Conservation (phyloP, 805 yeast genomes). For the Brettanomyces custersianus region DNA sequence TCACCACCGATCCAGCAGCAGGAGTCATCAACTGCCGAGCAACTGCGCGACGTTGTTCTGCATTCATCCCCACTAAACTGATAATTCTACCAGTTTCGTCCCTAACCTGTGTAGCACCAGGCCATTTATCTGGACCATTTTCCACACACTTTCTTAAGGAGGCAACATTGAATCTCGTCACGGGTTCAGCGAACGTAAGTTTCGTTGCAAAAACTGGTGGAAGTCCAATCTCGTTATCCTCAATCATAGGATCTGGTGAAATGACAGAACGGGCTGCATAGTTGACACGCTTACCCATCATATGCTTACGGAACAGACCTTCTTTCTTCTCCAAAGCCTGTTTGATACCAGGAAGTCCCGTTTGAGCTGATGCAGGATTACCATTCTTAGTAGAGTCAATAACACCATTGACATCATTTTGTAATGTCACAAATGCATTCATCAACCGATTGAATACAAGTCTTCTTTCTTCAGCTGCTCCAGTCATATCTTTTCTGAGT, state of each 20-base stretch:
- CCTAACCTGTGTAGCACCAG: slow-evolving; percentile 95
- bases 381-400: slow-evolving; percentile 88
- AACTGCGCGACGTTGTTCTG: slow-evolving; percentile 88
- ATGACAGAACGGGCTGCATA: slow-evolving; percentile 98
- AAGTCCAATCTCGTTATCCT: slow-evolving; percentile 96
- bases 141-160: slow-evolving; percentile 91
- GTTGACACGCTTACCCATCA: slow-evolving; percentile 99
- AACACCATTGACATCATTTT: slow-evolving; percentile 89
- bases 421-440: slow-evolving; percentile 92
- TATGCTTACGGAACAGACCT: slow-evolving; percentile 95
- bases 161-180: slow-evolving; percentile 81
- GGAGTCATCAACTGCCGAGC: slow-evolving; percentile 96
- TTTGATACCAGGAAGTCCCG: slow-evolving; percentile 90
- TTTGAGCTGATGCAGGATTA: slow-evolving; percentile 54
- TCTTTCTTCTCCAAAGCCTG: slow-evolving; percentile 98
- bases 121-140: slow-evolving; percentile 98
- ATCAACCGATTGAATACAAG: slow-evolving; percentile 78
- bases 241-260: slow-evolving; percentile 97
- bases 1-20: slow-evolving; percentile 33
- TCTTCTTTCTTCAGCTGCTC: slow-evolving; percentile 53
- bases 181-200: slow-evolving; percentile 97
- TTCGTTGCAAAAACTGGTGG: slow-evolving; percentile 98
- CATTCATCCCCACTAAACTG: slow-evolving; percentile 78
- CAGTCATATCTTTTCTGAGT: slow-evolving; percentile 50
- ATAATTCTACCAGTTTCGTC: slow-evolving; percentile 87